Percentiles rank a stretch among this genome's conserved stretches.
These are phyloP conservation scores for Aristolochia californica DNA, from an alignment of 164 flowering plant genomes.

Conservation along the genomic window DNA sequence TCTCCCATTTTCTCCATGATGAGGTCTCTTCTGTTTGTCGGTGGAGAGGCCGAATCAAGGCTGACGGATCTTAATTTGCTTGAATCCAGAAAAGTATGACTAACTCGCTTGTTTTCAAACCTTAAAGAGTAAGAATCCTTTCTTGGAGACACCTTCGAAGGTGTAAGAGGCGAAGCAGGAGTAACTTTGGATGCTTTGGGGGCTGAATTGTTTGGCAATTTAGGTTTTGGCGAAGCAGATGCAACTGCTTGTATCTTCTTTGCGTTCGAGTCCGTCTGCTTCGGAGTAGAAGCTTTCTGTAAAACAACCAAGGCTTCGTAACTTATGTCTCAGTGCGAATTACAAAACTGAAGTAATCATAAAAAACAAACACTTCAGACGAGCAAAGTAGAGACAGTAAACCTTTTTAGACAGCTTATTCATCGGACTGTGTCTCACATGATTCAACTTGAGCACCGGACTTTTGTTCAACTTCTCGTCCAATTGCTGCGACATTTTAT, in stretches of 20 bases:
- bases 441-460: slow-evolving; percentile 16
- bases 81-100: slow-evolving; percentile 53
- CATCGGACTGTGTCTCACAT: slow-evolving; percentile 15
- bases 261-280: slow-evolving; percentile 19
- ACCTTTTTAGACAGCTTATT: slow-evolving; percentile 42
- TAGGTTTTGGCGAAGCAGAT: slow-evolving; percentile 15
- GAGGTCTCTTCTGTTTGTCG: slow-evolving; percentile 44
- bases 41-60: slow-evolving; percentile 21
- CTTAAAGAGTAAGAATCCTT: slow-evolving; percentile 18
- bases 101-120: slow-evolving; percentile 22
- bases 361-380: not conserved
- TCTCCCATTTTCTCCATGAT: slow-evolving; percentile 92
- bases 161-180: slow-evolving; percentile 12
- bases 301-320: slow-evolving; percentile 2
- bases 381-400: slow-evolving; percentile 1
- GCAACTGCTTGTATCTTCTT: slow-evolving; percentile 25
- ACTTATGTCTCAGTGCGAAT: no score
- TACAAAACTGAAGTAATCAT: no score
- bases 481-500: slow-evolving; percentile 4
- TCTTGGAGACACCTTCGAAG: slow-evolving; percentile 25
- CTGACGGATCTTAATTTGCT: slow-evolving; percentile 30
- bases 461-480: slow-evolving; percentile 9
- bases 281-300: slow-evolving; percentile 21
- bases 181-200: slow-evolving; percentile 22
- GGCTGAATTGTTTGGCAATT: slow-evolving; percentile 18